Evolutionary conservation across 768 basidiomycete genomes (phyloP).

Genomic region (Mycena galopus): DNA sequence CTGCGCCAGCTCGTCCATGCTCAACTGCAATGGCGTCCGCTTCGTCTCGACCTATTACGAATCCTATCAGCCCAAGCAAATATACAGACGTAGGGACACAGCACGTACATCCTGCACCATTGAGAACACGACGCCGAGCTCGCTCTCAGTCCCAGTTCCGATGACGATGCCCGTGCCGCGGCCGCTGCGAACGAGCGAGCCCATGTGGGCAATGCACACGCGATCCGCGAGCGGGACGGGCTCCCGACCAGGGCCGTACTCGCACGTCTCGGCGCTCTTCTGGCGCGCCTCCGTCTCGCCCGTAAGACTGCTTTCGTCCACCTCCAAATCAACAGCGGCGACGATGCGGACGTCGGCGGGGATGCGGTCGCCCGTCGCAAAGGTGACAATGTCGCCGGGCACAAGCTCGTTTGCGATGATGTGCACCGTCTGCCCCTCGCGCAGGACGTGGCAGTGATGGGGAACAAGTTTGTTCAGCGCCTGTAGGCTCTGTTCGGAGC

Average conservation of each 20-base stretch:
- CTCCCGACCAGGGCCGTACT: constrained; percentile 55
- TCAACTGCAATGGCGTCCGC: constrained; percentile 91
- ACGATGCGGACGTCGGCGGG: constrained; percentile 93
- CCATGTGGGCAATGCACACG: constrained; percentile 94
- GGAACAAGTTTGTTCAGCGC: constrained; percentile 97
- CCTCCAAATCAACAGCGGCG: constrained; percentile 87
- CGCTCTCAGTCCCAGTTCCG: constrained; percentile 86
- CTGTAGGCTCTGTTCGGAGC: constrained; percentile 95
- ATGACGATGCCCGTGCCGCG: constrained; percentile 90
- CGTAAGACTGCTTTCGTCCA: constrained; percentile 95
- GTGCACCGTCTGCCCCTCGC: constrained; percentile 79
- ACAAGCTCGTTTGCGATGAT: constrained; percentile 97
- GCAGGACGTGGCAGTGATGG: constrained; percentile 93
- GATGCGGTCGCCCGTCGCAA: constrained; percentile 92
- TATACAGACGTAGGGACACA: neutral
- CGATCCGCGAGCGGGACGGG: constrained; percentile 82
- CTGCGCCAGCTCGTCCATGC: constrained; percentile 97
- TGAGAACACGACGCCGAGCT: constrained; percentile 96
- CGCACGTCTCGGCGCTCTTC: constrained; percentile 74
- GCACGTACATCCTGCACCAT: constrained; percentile 94
- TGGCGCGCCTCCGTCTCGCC: constrained; percentile 89
- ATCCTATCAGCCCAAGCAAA: neutral
- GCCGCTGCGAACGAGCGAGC: constrained; percentile 92
- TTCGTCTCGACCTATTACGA: constrained; percentile 76
- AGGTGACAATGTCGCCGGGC: constrained; percentile 92